These are phyloP conservation scores for Neonectria faginata DNA, from an alignment of 2,329 filamentous ascomycete species.

Conservation along the genomic window DNA sequence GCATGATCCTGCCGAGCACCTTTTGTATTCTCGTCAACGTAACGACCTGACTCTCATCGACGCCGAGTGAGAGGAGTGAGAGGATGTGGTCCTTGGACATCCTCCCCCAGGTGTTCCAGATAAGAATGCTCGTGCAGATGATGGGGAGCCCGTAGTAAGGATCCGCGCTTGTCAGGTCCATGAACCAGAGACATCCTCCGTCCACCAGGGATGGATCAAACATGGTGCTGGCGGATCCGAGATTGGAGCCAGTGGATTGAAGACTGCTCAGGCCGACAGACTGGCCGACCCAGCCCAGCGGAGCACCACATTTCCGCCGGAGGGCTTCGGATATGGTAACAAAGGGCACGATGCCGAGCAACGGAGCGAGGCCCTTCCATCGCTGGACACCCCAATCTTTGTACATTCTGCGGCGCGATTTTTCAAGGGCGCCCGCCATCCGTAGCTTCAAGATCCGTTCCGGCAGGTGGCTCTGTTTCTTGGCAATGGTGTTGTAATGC, in stretches of 20 bases:
- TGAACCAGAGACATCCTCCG: conserved; percentile 68
- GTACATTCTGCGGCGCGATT: conserved; percentile 50
- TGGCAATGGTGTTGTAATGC: conserved; percentile 33
- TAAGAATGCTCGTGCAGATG: conserved; percentile 48
- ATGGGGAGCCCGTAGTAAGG: conserved; percentile 62
- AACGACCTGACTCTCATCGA: conserved; percentile 28
- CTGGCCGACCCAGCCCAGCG: conserved; percentile 47
- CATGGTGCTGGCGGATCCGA: conserved; percentile 43
- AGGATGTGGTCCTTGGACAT: conserved; percentile 46
- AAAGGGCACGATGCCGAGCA: conserved; percentile 62
- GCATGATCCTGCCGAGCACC: conserved; percentile 46
- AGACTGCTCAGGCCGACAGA: conserved; percentile 46
- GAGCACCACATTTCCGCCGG: conserved; percentile 57
- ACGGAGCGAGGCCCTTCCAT: conserved; percentile 58
- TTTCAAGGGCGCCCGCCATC: conserved; percentile 42
- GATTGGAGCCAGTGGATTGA: conserved; percentile 35
- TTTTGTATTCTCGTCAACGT: conserved; percentile 41
- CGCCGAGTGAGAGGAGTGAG: conserved; percentile 41
- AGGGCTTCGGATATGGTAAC: conserved; percentile 63
- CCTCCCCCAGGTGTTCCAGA: conserved; percentile 46
- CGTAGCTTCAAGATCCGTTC: conserved; percentile 42
- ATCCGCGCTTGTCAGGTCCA: conserved; percentile 64
- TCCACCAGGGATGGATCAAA: conserved; percentile 57
- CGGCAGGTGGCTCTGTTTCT: conserved; percentile 24
- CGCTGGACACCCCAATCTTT: conserved; percentile 57